These are phyloP conservation scores for Hura crepitans DNA, from an alignment of 441 rosid species.

Conservation along the genomic window DNA sequence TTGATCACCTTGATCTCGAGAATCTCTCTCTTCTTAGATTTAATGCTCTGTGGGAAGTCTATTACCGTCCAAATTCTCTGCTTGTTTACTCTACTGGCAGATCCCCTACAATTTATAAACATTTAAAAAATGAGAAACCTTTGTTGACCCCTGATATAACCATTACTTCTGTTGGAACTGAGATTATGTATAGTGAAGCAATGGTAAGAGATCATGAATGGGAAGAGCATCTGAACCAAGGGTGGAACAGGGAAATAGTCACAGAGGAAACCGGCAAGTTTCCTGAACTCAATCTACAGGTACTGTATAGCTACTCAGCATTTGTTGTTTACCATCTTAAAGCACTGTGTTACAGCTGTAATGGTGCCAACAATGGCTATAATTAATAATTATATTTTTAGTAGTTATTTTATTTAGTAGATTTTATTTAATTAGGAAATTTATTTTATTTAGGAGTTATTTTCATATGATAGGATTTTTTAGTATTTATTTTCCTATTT, in stretches of 20 bases:
- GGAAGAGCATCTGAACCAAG: conserved; percentile 60
- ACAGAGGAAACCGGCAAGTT: conserved; percentile 67
- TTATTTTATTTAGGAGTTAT: no score
- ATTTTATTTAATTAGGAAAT: no score
- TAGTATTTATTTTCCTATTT: no score
- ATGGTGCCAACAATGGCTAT: no score
- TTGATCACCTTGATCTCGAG: conserved; percentile 79
- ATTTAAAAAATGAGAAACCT: conserved; percentile 62
- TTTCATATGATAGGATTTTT: no score
- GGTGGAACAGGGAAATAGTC: conserved; percentile 68
- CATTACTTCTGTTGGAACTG: conserved; percentile 90
- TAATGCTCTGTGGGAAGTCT: conserved; percentile 81
- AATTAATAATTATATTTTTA: no score
- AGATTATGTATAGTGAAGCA: conserved; percentile 70
- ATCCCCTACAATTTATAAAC: conserved; percentile 52
- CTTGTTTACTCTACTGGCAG: conserved; percentile 82
- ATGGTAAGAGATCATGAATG: conserved; percentile 81
- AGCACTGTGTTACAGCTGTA: no score
- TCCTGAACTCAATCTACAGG: conserved; percentile 80
- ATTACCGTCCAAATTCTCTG: conserved; percentile 65
- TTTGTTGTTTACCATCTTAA: background rate
- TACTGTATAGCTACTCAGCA: conserved; percentile 19
- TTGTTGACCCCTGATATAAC: conserved; percentile 85
- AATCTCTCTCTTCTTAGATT: conserved; percentile 63
- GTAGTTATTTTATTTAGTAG: no score